Percentiles rank a stretch among this genome's conserved stretches.
phyloP scores from a whole-genome alignment of 345 rosid species.

The Geranium rotundifolium region DNA sequence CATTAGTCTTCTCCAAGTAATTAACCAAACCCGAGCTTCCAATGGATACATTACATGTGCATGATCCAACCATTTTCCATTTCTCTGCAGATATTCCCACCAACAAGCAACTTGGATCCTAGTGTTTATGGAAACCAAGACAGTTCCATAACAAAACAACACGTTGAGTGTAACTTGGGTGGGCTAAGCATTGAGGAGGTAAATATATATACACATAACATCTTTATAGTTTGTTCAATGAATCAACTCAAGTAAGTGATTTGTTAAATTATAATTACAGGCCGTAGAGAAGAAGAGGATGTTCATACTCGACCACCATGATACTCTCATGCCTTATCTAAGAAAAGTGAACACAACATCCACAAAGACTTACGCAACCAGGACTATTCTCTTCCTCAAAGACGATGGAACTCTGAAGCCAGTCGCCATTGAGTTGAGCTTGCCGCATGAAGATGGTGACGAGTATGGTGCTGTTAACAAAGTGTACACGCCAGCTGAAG shows the following conservation, averaged over 20 bases:
- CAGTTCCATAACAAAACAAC: slow-evolving; percentile 22
- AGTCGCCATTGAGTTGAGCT: slow-evolving; percentile 74
- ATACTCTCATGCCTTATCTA: slow-evolving; percentile 68
- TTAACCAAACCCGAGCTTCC: too few relatives aligned
- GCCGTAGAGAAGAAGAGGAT: slow-evolving; percentile 46
- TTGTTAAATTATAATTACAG: slow-evolving; percentile 14
- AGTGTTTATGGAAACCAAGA: slow-evolving; percentile 22
- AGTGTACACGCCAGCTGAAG: slow-evolving; percentile 59
- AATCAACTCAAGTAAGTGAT: too few relatives aligned
- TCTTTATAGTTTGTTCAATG: too few relatives aligned
- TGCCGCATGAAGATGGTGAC: slow-evolving; percentile 74
- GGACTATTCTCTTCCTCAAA: slow-evolving; percentile 63
- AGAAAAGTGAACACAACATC: slow-evolving; percentile 51
- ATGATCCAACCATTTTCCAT: not conserved
- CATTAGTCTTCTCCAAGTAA: slow-evolving; percentile 22
- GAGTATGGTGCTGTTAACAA: slow-evolving; percentile 56
- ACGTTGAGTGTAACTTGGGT: slow-evolving; percentile 9
- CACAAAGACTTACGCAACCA: slow-evolving; percentile 72
- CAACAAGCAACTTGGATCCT: slow-evolving; percentile 19
- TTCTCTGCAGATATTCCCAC: slow-evolving; percentile 29
- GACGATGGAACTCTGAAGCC: slow-evolving; percentile 66
- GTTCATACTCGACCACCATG: slow-evolving; percentile 75
- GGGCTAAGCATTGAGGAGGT: too few relatives aligned
- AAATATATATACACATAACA: too few relatives aligned
- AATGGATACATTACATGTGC: not conserved